Evolutionary conservation across 1,284 basidiomycete genomes (phyloP).

Genomic region (Cryptococcus sp.): DNA sequence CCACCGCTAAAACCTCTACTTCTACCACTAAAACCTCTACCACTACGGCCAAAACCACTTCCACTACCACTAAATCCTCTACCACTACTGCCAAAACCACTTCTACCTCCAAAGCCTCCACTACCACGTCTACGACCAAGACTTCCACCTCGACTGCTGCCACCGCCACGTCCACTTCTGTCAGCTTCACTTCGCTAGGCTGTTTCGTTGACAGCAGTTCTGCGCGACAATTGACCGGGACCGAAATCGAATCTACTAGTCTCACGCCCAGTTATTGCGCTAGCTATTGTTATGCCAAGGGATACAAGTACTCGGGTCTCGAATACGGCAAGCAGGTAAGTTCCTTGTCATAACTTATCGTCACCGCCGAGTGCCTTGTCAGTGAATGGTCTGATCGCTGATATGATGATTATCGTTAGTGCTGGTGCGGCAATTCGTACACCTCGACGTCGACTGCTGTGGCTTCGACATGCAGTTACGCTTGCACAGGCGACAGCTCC

Average conservation of each 20-base stretch:
- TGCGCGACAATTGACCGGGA: slow-evolving; percentile 20
- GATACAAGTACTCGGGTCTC: slow-evolving; percentile 27
- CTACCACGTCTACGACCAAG: slow-evolving; percentile 6
- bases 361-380: background rate
- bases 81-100: slow-evolving; percentile 11
- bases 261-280: slow-evolving; percentile 24
- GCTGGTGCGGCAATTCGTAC: slow-evolving; percentile 23
- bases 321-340: slow-evolving; percentile 27
- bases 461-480: slow-evolving; percentile 11
- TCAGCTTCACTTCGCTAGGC: slow-evolving; percentile 24
- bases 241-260: slow-evolving; percentile 3
- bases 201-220: slow-evolving; percentile 31
- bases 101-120: slow-evolving; percentile 22
- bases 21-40: background rate
- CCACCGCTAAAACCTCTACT: too few relatives aligned
- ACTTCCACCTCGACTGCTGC: slow-evolving; percentile 10
- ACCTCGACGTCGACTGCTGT: slow-evolving; percentile 2
- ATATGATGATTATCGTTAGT: slow-evolving; percentile 10
- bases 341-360: too few relatives aligned
- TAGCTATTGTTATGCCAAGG: slow-evolving; percentile 16
- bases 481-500: slow-evolving; percentile 19
- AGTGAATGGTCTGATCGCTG: background rate
- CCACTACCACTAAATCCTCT: slow-evolving; percentile 8
- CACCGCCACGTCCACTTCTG: slow-evolving; percentile 16
- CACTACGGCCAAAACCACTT: slow-evolving; percentile 41